These are phyloP conservation scores for Ophiosphaerella korrae DNA, from an alignment of 2,329 filamentous ascomycete species.

Conservation along the genomic window DNA sequence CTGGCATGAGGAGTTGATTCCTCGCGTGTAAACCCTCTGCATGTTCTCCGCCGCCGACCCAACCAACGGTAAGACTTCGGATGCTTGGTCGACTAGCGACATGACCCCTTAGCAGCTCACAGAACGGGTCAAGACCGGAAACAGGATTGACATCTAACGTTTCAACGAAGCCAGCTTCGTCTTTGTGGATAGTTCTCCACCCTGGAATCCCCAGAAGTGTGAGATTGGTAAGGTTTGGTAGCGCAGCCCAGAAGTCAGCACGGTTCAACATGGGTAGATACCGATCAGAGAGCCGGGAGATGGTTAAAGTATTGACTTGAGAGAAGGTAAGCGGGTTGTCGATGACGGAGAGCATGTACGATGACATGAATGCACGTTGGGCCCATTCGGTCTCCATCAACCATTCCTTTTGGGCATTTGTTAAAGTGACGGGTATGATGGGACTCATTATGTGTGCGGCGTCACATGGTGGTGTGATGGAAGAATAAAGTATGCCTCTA, in stretches of 20 bases:
- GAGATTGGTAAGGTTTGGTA: slow-evolving; percentile 61
- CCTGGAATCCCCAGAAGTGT: slow-evolving; percentile 68
- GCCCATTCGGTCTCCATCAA: slow-evolving; percentile 71
- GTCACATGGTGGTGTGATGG: slow-evolving; percentile 26
- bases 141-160: slow-evolving; percentile 58
- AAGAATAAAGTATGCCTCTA: slow-evolving; percentile 44
- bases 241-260: slow-evolving; percentile 65
- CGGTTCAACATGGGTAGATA: slow-evolving; percentile 63
- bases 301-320: slow-evolving; percentile 63
- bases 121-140: slow-evolving; percentile 58
- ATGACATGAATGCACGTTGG: slow-evolving; percentile 69
- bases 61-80: slow-evolving; percentile 67
- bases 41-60: slow-evolving; percentile 70
- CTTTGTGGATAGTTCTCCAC: slow-evolving; percentile 65
- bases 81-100: slow-evolving; percentile 58
- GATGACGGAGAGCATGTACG: slow-evolving; percentile 68
- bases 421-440: slow-evolving; percentile 62
- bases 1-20: slow-evolving; percentile 66
- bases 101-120: slow-evolving; percentile 57
- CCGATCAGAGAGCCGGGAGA: slow-evolving; percentile 68
- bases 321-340: slow-evolving; percentile 63
- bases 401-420: slow-evolving; percentile 69
- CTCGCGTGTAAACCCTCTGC: slow-evolving; percentile 65
- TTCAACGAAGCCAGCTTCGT: slow-evolving; percentile 57
- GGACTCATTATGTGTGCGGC: slow-evolving; percentile 32